Evolutionary conservation across 495 filamentous ascomycete genomes (phyloP).

Genomic region (Hypoxylon perforatum): DNA sequence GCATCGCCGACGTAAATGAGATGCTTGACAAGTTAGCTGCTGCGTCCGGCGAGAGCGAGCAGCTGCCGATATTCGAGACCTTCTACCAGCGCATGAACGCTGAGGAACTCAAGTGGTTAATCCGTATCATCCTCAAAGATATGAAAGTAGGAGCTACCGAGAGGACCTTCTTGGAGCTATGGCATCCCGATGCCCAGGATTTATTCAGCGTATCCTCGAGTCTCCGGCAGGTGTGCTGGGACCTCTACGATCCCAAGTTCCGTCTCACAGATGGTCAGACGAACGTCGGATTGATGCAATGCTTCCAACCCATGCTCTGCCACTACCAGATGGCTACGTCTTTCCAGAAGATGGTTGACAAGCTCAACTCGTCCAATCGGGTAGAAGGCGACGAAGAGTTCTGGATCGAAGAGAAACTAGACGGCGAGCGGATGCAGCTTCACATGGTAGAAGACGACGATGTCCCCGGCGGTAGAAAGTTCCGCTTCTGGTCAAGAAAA

Average conservation of each 20-base stretch:
- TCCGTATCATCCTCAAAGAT: constrained; percentile 92
- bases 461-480: constrained; percentile 74
- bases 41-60: constrained; percentile 81
- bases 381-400: constrained; percentile 77
- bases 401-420: constrained; percentile 98
- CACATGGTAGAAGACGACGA: constrained; percentile 83
- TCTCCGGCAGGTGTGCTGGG: constrained; percentile 93
- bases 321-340: constrained; percentile 89
- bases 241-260: constrained; percentile 80
- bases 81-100: constrained; percentile 95
- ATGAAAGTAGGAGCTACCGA: constrained; percentile 99
- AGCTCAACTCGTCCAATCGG: constrained; percentile 62
- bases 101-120: constrained; percentile 91
- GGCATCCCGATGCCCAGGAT: constrained; percentile 93
- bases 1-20: constrained; percentile 89
- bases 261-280: constrained; percentile 80
- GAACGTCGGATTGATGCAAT: constrained; percentile 87
- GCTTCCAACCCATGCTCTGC: constrained; percentile 96
- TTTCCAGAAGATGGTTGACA: constrained; percentile 82
- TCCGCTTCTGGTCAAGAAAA: constrained; percentile 94
- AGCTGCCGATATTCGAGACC: constrained; percentile 78
- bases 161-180: constrained; percentile 87
- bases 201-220: constrained; percentile 93
- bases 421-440: constrained; percentile 96
- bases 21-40: constrained; percentile 82